phyloP scores from a whole-genome alignment of 495 filamentous ascomycete species.

The Penicillium fimorum region DNA sequence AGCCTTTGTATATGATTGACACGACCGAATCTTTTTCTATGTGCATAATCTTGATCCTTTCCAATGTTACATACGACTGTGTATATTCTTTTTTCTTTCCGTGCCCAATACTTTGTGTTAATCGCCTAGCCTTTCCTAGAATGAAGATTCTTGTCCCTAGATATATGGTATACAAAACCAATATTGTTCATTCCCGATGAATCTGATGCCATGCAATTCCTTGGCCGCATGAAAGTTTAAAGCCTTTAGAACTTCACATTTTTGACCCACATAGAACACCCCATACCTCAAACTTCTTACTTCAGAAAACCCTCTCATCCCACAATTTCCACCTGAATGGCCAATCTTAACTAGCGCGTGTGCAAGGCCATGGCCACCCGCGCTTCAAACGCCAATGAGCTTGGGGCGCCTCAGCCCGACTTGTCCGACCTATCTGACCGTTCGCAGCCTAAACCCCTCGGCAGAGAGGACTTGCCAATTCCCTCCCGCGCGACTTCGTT shows the following conservation, averaged over 20 bases:
- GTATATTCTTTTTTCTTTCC: slow-evolving; percentile 18
- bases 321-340: slow-evolving; percentile 30
- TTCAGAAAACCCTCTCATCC: slow-evolving; percentile 2
- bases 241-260: slow-evolving; percentile 1
- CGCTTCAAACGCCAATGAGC: slow-evolving; percentile 31
- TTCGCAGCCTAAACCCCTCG: slow-evolving; percentile 11
- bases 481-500: slow-evolving; percentile 31
- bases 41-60: slow-evolving; percentile 20
- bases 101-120: slow-evolving; percentile 3
- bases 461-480: slow-evolving; percentile 38
- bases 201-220: not conserved
- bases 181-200: not conserved
- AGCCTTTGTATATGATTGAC: slow-evolving; percentile 27
- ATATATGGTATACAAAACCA: not conserved
- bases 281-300: not conserved
- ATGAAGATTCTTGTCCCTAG: not conserved
- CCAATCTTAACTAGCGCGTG: slow-evolving; percentile 28
- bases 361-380: slow-evolving; percentile 44
- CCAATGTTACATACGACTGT: slow-evolving; percentile 2
- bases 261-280: slow-evolving; percentile 4
- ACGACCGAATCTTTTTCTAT: slow-evolving; percentile 18
- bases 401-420: slow-evolving; percentile 31
- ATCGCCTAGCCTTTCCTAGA: not conserved
- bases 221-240: slow-evolving; percentile 4
- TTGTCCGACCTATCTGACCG: slow-evolving; percentile 26